Conservation (phyloP, 768 basidiomycete species). For the Panellus pusillus region DNA sequence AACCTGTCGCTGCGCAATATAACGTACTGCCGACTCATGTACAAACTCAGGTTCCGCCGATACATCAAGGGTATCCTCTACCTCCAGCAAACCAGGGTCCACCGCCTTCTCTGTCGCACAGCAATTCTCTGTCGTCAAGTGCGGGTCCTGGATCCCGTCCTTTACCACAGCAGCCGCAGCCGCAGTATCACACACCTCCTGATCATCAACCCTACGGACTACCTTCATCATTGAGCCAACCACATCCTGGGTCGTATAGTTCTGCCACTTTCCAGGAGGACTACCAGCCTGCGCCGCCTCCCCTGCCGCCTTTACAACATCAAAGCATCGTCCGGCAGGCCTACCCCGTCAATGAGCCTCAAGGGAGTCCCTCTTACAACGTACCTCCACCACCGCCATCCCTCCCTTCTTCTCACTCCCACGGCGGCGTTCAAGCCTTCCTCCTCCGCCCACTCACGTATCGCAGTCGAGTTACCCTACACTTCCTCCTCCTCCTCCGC, state of each 20-base stretch:
- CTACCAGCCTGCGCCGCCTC: constrained; percentile 37
- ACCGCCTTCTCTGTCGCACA: constrained; percentile 32
- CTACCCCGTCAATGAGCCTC: constrained; percentile 16
- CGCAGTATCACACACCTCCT: constrained; percentile 40
- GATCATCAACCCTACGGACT: constrained; percentile 31
- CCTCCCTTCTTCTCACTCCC: constrained; percentile 31
- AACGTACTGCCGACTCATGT: constrained; percentile 28
- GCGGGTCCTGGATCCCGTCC: constrained; percentile 40
- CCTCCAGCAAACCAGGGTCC: constrained; percentile 36
- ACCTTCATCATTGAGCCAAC: constrained; percentile 26
- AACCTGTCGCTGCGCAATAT: constrained; percentile 42
- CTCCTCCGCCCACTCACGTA: constrained; percentile 49
- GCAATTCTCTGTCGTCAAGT: constrained; percentile 29
- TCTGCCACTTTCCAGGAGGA: constrained; percentile 16
- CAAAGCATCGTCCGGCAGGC: constrained; percentile 25
- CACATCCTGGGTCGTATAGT: constrained; percentile 29
- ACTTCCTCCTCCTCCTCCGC: constrained; percentile 30
- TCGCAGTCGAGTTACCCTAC: constrained; percentile 30
- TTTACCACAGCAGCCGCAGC: constrained; percentile 48
- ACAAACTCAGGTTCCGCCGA: constrained; percentile 33
- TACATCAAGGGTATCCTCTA: constrained; percentile 35
- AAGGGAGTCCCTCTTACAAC: constrained; percentile 21
- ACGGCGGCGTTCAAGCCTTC: constrained; percentile 50
- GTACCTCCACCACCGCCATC: constrained; percentile 29
- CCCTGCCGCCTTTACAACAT: constrained; percentile 31